phyloP scores from a whole-genome alignment of 805 yeast genomes.

The Nematodospora valgi region DNA sequence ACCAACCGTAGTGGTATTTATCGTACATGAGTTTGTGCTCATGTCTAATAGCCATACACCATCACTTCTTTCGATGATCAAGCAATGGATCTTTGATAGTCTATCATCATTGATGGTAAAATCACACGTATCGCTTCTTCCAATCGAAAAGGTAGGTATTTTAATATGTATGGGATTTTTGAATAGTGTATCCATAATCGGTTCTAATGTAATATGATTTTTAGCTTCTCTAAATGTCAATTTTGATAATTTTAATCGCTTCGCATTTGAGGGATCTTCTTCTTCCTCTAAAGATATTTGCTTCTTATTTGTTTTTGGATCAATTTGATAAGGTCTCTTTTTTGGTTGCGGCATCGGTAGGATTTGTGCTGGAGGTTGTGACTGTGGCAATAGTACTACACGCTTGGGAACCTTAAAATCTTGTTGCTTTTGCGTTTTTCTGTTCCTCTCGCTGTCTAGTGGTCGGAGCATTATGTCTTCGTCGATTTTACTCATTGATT shows the following conservation, averaged over 20 bases:
- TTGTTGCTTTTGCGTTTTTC: slow-evolving; percentile 20
- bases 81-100: slow-evolving; percentile 82
- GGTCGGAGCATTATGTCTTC: slow-evolving; percentile 44
- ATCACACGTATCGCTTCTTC: slow-evolving; percentile 65
- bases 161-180: slow-evolving; percentile 53
- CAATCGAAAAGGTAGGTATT: slow-evolving; percentile 69
- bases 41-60: slow-evolving; percentile 79
- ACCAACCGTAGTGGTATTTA: slow-evolving; percentile 58
- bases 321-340: slow-evolving; percentile 6
- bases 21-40: slow-evolving; percentile 75
- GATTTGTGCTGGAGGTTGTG: slow-evolving; percentile 11
- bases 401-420: slow-evolving; percentile 44
- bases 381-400: slow-evolving; percentile 41
- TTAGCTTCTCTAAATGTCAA: background rate
- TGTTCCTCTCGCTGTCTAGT: slow-evolving; percentile 26
- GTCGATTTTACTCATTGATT: slow-evolving; percentile 37
- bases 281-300: background rate
- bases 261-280: background rate
- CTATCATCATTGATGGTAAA: slow-evolving; percentile 65
- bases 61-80: slow-evolving; percentile 57
- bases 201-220: slow-evolving; percentile 46
- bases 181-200: slow-evolving; percentile 45
- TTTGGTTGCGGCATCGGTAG: slow-evolving; percentile 7
- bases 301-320: slow-evolving; percentile 6
- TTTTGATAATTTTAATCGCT: slow-evolving; percentile 1